These are phyloP conservation scores for Phytophthora uliginosa DNA, from an alignment of 352 stramenopile species.

Conservation along the genomic window DNA sequence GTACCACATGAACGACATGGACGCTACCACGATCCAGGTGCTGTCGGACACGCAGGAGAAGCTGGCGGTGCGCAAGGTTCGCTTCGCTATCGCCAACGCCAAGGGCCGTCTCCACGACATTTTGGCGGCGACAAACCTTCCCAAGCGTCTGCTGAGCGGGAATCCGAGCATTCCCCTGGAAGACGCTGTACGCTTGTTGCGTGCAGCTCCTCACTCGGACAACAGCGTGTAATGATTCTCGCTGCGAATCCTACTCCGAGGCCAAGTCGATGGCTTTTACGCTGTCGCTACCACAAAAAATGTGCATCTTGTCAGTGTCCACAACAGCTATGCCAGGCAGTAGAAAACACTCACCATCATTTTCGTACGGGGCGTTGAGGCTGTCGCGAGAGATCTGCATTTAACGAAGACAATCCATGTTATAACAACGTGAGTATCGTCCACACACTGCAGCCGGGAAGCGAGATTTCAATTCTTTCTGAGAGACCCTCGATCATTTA, in stretches of 20 bases:
- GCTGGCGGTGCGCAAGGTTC: conserved; percentile 47
- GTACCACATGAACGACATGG: conserved; percentile 61
- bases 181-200: conserved; percentile 21
- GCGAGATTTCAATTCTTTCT: background rate
- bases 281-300: background rate
- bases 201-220: background rate
- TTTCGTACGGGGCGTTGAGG: background rate
- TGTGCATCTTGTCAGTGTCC: background rate
- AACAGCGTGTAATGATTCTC: background rate
- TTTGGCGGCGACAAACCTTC: conserved; percentile 51
- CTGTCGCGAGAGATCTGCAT: conserved; percentile 1
- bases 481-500: background rate
- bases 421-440: background rate
- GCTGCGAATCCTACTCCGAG: background rate
- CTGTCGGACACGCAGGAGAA: conserved; percentile 69
- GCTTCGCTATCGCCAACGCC: conserved; percentile 55
- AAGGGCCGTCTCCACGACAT: conserved; percentile 50
- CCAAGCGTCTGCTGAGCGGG: conserved; percentile 38
- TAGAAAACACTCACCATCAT: background rate
- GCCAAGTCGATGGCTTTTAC: background rate
- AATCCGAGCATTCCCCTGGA: conserved; percentile 35
- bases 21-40: conserved; percentile 72
- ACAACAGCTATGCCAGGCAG: background rate
- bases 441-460: background rate
- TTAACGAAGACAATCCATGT: conserved; percentile 1